Evolutionary conservation across 2,329 filamentous ascomycete species (phyloP).

Genomic region (Coniochaeta pulveracea): DNA sequence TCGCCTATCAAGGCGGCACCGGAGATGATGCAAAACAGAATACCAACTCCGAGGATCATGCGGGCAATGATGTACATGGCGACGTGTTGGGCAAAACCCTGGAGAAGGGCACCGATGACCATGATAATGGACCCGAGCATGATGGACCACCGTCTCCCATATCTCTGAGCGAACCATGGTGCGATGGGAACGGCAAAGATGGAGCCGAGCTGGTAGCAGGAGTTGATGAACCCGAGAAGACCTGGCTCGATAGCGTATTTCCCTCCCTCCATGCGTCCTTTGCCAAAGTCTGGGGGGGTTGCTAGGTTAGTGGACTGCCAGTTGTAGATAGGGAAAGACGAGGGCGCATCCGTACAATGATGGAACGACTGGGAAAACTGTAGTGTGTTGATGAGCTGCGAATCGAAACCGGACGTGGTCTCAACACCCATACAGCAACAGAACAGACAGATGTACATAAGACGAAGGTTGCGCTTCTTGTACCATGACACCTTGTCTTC

Average conservation of each 20-base stretch:
- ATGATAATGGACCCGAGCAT: slow-evolving; percentile 43
- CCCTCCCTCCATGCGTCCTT: slow-evolving; percentile 10
- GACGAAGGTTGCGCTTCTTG: slow-evolving; percentile 46
- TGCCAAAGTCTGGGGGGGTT: slow-evolving; percentile 10
- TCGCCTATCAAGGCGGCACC: slow-evolving; percentile 49
- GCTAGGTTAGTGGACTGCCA: too few species aligned
- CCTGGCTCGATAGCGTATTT: slow-evolving; percentile 16
- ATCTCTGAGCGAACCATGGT: slow-evolving; percentile 33
- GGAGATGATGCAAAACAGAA: slow-evolving; percentile 46
- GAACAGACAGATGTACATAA: slow-evolving; percentile 45
- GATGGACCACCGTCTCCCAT: slow-evolving; percentile 46
- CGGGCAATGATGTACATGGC: slow-evolving; percentile 49
- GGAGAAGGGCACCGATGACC: slow-evolving; percentile 41
- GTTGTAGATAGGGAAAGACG: too few species aligned
- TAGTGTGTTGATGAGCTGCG: slow-evolving; percentile 32
- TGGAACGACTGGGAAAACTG: slow-evolving; percentile 26
- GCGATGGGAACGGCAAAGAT: slow-evolving; percentile 42
- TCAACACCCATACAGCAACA: slow-evolving; percentile 52
- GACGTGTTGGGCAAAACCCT: slow-evolving; percentile 35
- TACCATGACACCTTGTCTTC: slow-evolving; percentile 38
- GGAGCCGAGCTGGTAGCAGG: slow-evolving; percentile 43
- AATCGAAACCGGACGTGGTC: slow-evolving; percentile 32
- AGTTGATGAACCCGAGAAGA: slow-evolving; percentile 35
- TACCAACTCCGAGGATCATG: slow-evolving; percentile 48
- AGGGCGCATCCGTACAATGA: slow-evolving; percentile 14